These are phyloP conservation scores for Chrysoporthe cubensis DNA, from an alignment of 2,329 filamentous ascomycete genomes.

Conservation along the genomic window DNA sequence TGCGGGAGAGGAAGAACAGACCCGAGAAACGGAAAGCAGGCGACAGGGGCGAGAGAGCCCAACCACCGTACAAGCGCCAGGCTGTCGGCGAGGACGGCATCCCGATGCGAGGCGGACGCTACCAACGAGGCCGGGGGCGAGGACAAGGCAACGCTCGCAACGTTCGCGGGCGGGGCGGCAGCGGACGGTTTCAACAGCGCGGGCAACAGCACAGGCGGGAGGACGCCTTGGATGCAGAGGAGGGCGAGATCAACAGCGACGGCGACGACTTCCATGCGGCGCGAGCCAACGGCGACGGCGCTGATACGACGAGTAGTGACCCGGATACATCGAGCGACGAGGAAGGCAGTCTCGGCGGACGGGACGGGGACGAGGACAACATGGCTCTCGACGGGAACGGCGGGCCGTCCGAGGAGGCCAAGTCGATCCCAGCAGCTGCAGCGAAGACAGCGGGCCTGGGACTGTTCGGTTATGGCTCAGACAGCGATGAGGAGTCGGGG, in stretches of 20 bases:
- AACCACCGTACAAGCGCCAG: slow-evolving; percentile 19
- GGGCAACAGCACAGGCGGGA: background rate
- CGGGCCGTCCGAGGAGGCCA: background rate
- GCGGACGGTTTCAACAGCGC: slow-evolving; percentile 2
- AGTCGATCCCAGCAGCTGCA: background rate
- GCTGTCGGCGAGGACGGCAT: slow-evolving; percentile 11
- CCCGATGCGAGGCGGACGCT: slow-evolving; percentile 9
- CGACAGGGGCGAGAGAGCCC: slow-evolving; percentile 9
- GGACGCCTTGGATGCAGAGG: slow-evolving; percentile 25
- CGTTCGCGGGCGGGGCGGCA: slow-evolving; percentile 20
- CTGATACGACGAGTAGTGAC: slow-evolving; percentile 27
- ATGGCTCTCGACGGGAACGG: background rate
- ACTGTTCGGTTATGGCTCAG: slow-evolving; percentile 26
- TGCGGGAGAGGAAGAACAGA: background rate
- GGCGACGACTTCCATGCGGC: slow-evolving; percentile 25
- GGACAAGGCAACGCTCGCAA: slow-evolving; percentile 18
- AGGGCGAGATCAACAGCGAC: slow-evolving; percentile 34
- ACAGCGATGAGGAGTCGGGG: slow-evolving; percentile 27
- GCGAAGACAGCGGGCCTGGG: background rate
- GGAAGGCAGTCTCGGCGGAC: background rate
- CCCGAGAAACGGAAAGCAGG: slow-evolving; percentile 19
- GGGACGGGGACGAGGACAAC: background rate
- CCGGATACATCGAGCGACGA: slow-evolving; percentile 27
- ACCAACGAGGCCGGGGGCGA: slow-evolving; percentile 15
- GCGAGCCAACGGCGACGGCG: background rate